phyloP scores from a whole-genome alignment of 192 early-diverging fungal genomes.

The Lunasporangiospora selenospora region DNA sequence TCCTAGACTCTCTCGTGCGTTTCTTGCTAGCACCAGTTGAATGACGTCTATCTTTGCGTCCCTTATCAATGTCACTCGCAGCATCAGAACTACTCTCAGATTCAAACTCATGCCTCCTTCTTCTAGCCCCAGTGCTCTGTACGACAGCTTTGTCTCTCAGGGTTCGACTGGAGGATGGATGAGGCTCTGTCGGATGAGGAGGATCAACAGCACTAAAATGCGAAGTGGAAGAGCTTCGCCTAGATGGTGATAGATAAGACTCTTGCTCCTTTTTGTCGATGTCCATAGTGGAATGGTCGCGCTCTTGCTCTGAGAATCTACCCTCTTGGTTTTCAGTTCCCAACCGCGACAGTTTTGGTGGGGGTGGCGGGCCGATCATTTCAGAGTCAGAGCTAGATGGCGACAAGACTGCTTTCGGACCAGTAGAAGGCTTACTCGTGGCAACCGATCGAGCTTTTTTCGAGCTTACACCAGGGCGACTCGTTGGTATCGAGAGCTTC shows the following conservation, averaged over 20 bases:
- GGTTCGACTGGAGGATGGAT: not conserved
- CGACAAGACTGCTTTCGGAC: not conserved
- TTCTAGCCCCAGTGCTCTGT: too few relatives aligned
- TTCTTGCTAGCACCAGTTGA: too few relatives aligned
- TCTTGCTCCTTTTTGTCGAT: not conserved
- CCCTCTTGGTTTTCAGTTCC: not conserved
- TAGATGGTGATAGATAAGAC: not conserved
- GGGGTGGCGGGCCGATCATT: not conserved
- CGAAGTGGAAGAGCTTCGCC: not conserved
- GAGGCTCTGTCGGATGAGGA: not conserved
- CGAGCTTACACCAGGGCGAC: not conserved
- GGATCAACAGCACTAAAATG: not conserved
- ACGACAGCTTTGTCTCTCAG: too few relatives aligned
- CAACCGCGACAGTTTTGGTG: too few relatives aligned
- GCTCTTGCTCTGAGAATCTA: not conserved
- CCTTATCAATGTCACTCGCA: too few relatives aligned
- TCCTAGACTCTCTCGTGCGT: too few relatives aligned
- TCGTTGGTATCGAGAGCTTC: not conserved
- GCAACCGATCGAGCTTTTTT: not conserved
- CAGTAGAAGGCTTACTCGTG: not conserved
- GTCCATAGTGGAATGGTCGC: not conserved
- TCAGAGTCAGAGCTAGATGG: not conserved
- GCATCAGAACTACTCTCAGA: not conserved
- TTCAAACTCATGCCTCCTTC: not conserved
- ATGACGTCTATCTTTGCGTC: too few relatives aligned